Evolutionary conservation across 345 rosid species (phyloP).

Genomic region (Melaleuca quinquenervia): DNA sequence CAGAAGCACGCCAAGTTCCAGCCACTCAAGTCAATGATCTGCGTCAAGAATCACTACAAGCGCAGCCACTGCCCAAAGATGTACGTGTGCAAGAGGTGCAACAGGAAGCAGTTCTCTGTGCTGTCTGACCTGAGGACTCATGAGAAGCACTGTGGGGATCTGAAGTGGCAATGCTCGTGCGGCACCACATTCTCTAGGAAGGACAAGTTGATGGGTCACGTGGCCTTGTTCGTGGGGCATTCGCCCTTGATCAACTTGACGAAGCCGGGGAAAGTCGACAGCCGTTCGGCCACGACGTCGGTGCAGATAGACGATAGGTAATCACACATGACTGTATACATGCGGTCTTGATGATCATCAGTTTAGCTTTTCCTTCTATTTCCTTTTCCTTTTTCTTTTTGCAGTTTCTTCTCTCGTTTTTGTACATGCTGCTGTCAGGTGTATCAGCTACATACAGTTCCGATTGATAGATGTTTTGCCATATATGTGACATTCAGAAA

Average conservation of each 20-base stretch:
- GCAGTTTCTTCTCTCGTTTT: background rate
- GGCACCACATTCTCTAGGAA: constrained; percentile 84
- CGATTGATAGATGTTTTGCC: background rate
- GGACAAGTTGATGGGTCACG: constrained; percentile 79
- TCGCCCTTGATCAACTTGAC: constrained; percentile 14
- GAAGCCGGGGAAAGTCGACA: constrained; percentile 3
- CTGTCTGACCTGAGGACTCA: constrained; percentile 84
- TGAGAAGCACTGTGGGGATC: constrained; percentile 83
- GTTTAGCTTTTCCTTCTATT: background rate
- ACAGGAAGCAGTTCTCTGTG: constrained; percentile 74
- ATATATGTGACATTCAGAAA: background rate
- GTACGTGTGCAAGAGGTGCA: constrained; percentile 78
- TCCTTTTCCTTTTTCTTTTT: background rate
- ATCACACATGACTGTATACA: background rate
- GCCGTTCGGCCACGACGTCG: background rate
- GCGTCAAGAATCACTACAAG: constrained; percentile 91
- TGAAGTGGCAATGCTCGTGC: constrained; percentile 80
- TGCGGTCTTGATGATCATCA: background rate
- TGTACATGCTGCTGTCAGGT: background rate
- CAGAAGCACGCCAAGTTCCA: constrained; percentile 72
- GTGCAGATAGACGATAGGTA: constrained; percentile 1
- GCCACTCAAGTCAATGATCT: constrained; percentile 78
- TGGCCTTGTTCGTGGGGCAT: constrained; percentile 66
- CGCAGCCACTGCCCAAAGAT: constrained; percentile 90
- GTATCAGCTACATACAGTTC: background rate